Evolutionary conservation across 139 green algal species (phyloP), one percentile per base, ranked within the genome.

Genomic region (Chlamydomonas sp.): DNA sequence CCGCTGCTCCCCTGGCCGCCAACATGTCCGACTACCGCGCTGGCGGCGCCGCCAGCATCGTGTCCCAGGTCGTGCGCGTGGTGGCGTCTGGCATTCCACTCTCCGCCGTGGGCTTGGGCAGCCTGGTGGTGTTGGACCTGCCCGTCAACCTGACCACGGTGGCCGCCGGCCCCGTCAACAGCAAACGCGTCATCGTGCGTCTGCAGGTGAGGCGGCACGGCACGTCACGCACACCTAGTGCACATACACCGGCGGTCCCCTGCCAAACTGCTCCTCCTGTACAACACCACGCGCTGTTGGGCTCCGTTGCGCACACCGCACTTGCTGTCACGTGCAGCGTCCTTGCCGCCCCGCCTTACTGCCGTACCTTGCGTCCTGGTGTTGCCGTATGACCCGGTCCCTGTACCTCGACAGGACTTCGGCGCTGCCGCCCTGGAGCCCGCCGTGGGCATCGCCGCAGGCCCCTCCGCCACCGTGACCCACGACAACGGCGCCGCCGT

Each of bases 41-140:
- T 10, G 81, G 81, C 58, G 61, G 80, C 8, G 10, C 66, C 12
- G 80, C 69, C 17, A 8, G 79, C 18, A 66, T 86, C 8, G 69
- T 75, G 69, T 86, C 81, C 14, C 81, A 58, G 3, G 31, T 86
- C 8, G 81, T 86, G 59, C 68, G 81, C 2, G 20, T 86, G 59
- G 18, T 60, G 20, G 81, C 81, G 59, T 69, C 57, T 2, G 81
- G 81, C 3, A 12, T 86, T 20, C 81, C 81, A 3, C 20, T 61
- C 4, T 49, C 69, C 3, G 81, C 81, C 3, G 10, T 71, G 4
- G 60, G 69, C 2, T 3, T 79, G 10, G 12, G 18, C 1, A 49
- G 17, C 68, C 69, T 86, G 63, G 17, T 79, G 1, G 18, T 31
- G 2, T 6, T 86, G 18, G 69, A 60, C n/a, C n/a, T 86, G 1